phyloP scores from a whole-genome alignment of 208 protist genomes.

The Crithidia sp. region DNA sequence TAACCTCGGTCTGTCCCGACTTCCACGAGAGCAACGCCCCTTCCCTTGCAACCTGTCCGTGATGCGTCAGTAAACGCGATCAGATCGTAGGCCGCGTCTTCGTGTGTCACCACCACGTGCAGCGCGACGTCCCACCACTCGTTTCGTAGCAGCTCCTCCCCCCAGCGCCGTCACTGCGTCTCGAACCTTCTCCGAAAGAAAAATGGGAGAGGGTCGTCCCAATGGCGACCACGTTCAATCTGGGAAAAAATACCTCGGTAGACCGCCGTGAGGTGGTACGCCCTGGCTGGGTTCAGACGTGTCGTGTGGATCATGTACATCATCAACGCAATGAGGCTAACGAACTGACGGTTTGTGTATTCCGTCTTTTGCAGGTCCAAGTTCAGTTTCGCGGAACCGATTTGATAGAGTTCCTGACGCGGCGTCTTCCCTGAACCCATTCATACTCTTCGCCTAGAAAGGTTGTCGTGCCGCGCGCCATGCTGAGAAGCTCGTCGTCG shows the following conservation, averaged over 20 bases:
- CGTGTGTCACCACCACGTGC: not conserved
- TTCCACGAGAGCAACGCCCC: not conserved
- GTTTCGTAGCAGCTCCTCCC: not conserved
- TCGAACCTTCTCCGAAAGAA: not conserved
- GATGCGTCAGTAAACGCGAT: not conserved
- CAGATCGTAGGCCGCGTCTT: not conserved
- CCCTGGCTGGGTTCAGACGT: not conserved
- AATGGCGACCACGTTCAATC: not conserved
- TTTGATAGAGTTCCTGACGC: not conserved
- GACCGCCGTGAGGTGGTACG: not conserved
- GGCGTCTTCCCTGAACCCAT: not conserved
- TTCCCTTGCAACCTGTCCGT: not conserved
- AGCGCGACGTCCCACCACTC: not conserved
- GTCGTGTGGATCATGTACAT: not conserved
- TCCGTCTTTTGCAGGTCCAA: not conserved
- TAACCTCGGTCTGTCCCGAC: not conserved
- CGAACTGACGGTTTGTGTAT: not conserved
- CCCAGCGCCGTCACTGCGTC: not conserved
- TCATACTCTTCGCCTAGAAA: not conserved
- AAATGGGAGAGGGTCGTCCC: not conserved
- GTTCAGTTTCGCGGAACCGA: not conserved
- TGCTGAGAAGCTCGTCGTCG: not conserved
- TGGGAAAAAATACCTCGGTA: not conserved
- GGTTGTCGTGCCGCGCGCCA: not conserved
- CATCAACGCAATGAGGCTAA: not conserved